Evolutionary conservation across 2,329 filamentous ascomycete genomes (phyloP).

Genomic region (Curvularia sp.): DNA sequence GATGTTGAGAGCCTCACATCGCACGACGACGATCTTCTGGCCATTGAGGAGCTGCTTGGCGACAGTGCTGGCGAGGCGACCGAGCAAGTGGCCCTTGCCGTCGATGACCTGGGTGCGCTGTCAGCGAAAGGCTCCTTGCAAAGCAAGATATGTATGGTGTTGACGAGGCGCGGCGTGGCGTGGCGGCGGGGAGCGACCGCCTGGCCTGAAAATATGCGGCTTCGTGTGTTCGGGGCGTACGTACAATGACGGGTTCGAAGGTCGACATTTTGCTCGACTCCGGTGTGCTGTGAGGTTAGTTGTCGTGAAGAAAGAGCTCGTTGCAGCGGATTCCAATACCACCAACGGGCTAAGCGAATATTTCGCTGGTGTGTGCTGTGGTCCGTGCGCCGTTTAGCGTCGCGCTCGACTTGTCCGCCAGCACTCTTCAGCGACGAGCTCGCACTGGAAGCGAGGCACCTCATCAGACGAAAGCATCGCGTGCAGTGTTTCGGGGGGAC

Average conservation of each 20-base stretch:
- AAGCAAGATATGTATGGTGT: slow-evolving; percentile 8
- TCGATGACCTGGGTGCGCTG: slow-evolving; percentile 74
- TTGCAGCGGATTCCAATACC: slow-evolving; percentile 21
- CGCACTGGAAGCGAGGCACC: neutral
- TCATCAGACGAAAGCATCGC: neutral
- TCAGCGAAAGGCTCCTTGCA: slow-evolving; percentile 36
- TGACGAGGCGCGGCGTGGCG: slow-evolving; percentile 18
- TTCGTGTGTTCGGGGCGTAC: slow-evolving; percentile 47
- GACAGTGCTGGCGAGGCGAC: slow-evolving; percentile 96
- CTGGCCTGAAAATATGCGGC: slow-evolving; percentile 8
- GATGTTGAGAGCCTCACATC: slow-evolving; percentile 99
- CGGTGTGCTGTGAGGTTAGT: slow-evolving; percentile 46
- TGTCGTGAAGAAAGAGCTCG: slow-evolving; percentile 24
- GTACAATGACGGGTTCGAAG: slow-evolving; percentile 70
- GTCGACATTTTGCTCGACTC: slow-evolving; percentile 65
- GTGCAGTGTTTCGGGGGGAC: neutral
- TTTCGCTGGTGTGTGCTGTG: slow-evolving; percentile 14
- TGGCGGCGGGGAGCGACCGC: slow-evolving; percentile 21
- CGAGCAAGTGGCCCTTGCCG: slow-evolving; percentile 99
- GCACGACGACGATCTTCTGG: slow-evolving; percentile 99
- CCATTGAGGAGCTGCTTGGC: slow-evolving; percentile 99
- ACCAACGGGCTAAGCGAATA: slow-evolving; percentile 16
- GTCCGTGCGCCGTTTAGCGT: slow-evolving; percentile 17
- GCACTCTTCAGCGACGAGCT: neutral
- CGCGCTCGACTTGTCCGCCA: slow-evolving; percentile 4